Evolutionary conservation across 1,139 yeast genomes (phyloP), one percentile per base, ranked within the genome.

Genomic region (Pichia sp.): DNA sequence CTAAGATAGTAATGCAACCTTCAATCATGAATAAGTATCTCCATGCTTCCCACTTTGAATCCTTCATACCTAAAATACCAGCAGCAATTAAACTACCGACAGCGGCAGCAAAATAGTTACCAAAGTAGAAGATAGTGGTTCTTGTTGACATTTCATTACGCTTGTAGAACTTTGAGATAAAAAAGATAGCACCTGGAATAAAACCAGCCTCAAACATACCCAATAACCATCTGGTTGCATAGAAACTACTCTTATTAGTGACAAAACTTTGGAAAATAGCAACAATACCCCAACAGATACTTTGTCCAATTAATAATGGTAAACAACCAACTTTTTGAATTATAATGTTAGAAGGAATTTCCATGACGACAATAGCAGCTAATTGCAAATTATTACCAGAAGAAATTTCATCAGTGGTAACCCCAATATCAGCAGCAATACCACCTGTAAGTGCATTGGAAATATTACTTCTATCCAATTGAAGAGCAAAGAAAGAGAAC

Each of bases 361-460:
- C n/a, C n/a, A n/a, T n/a, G n/a, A n/a, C n/a, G n/a, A n/a, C n/a
- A n/a, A n/a, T n/a, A n/a, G 57, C 58, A 32, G 59, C 53, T 72
- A 34, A 70, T 67, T 69, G 55, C 77, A 78, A 34, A 69, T 55
- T 15, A 67, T 37, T 47, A 66, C 85, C 66, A 74, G 75, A 27
- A 73, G 60, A 44, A 77, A 59, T 77, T 77, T 62, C 77, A 81
- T 58, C 81, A 75, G 34, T 63, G 57, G 61, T 54, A 47, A 82
- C 68, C 2, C 71, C 67, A 46, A 81, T 62, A 53, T 81, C 85
- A 15, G 66, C 68, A 51, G 72, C 78, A 38, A 81, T 61, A 5
- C 83, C 83, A 47, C 79, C 83, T 24, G 81, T 69, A 53, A 81
- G 69, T 0, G 86, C 86, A 57, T 77, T 74, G 2, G 84, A 84